A percentile compares a stretch with the other conserved stretches of the same genome.
Conservation (phyloP, 202 grass and related monocot genomes). For the Zizania palustris region DNA sequence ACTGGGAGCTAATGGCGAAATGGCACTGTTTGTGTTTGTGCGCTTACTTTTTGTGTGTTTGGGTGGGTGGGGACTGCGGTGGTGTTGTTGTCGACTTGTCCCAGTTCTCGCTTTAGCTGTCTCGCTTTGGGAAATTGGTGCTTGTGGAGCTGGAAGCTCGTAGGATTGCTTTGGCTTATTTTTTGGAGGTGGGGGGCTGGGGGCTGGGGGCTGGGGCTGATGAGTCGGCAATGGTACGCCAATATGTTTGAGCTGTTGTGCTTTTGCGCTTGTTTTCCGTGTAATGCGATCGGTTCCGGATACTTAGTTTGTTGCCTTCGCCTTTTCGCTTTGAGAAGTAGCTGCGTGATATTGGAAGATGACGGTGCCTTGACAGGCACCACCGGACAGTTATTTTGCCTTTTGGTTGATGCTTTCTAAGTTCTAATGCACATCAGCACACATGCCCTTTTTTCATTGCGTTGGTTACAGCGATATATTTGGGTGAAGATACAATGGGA, state of each 20-base stretch:
- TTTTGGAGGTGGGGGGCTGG: conserved; percentile 7
- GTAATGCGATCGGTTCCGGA: conserved; percentile 22
- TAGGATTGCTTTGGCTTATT: conserved; percentile 46
- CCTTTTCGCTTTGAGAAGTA: conserved; percentile 18
- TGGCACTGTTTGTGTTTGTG: conserved; percentile 44
- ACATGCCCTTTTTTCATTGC: not conserved
- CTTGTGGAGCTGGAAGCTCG: conserved; percentile 58
- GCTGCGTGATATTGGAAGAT: conserved; percentile 3
- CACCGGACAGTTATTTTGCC: not conserved
- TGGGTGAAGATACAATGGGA: not conserved
- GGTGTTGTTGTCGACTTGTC: conserved; percentile 23
- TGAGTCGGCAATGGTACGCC: not conserved
- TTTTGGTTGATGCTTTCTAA: not conserved
- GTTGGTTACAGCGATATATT: not conserved
- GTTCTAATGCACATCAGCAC: not conserved
- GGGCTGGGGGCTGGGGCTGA: too few relatives aligned
- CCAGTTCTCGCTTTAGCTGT: conserved; percentile 46
- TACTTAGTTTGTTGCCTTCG: not conserved
- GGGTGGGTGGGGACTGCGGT: conserved; percentile 45
- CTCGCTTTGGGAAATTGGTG: conserved; percentile 47
- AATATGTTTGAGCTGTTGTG: not conserved
- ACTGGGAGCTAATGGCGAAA: conserved; percentile 35
- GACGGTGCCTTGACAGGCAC: not conserved
- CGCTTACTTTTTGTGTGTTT: conserved; percentile 38
- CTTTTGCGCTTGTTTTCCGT: conserved; percentile 22